phyloP scores from a whole-genome alignment of 176 grass and related monocot genomes.

The Bromus sterilis region DNA sequence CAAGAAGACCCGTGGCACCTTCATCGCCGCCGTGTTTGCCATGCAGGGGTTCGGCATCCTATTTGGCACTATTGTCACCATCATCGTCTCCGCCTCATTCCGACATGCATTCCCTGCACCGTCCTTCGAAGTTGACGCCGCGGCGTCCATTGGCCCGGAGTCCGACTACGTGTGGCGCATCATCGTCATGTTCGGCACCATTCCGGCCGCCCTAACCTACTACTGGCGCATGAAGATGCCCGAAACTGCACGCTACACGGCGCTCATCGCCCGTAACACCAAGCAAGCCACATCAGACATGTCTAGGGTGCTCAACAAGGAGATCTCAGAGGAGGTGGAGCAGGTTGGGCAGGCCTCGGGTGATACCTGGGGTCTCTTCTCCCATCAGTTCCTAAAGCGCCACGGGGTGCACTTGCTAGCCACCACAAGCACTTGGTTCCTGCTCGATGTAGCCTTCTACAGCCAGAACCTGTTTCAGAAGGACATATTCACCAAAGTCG shows the following conservation, averaged over 20 bases:
- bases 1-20: constrained; percentile 70
- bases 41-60: constrained; percentile 86
- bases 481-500: constrained; percentile 73
- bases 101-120: constrained; percentile 34
- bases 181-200: constrained; percentile 66
- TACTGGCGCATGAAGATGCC: constrained; percentile 97
- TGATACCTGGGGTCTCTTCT: constrained; percentile 59
- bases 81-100: constrained; percentile 45
- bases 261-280: constrained; percentile 52
- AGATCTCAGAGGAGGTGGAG: constrained; percentile 28
- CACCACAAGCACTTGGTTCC: constrained; percentile 74
- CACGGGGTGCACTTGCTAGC: constrained; percentile 59
- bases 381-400: constrained; percentile 33
- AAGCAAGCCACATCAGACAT: constrained; percentile 72
- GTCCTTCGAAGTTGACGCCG: constrained; percentile 7
- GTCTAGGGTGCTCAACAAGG: constrained; percentile 50
- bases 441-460: constrained; percentile 43
- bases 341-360: not conserved
- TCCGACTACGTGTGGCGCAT: constrained; percentile 74
- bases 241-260: constrained; percentile 85
- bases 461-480: constrained; percentile 89
- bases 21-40: constrained; percentile 86
- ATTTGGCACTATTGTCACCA: constrained; percentile 37
- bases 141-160: constrained; percentile 25
- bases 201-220: constrained; percentile 56